Conservation (phyloP, 768 basidiomycete species). For the Nidularia sp. region DNA sequence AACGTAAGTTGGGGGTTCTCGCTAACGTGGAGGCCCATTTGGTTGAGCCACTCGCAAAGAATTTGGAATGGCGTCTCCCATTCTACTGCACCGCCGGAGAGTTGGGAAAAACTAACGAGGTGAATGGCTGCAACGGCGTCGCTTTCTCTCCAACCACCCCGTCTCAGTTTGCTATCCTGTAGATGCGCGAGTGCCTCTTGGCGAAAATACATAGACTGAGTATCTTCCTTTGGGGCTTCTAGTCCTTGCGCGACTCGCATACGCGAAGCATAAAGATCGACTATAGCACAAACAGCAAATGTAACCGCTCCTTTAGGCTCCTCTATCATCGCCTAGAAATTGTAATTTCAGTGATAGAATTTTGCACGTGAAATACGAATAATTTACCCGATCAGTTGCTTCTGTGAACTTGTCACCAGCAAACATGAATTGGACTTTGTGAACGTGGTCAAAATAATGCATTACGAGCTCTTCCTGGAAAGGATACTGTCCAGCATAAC, state of each 20-base stretch:
- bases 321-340: slow-evolving; percentile 46
- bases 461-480: slow-evolving; percentile 57
- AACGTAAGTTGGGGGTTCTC: slow-evolving; percentile 63
- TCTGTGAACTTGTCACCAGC: slow-evolving; percentile 59
- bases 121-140: slow-evolving; percentile 80
- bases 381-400: slow-evolving; percentile 62
- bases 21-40: slow-evolving; percentile 57
- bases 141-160: slow-evolving; percentile 52
- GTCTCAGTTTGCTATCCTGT: slow-evolving; percentile 46
- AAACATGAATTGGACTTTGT: slow-evolving; percentile 63
- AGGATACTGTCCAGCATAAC: slow-evolving; percentile 27
- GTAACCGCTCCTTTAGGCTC: slow-evolving; percentile 71
- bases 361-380: slow-evolving; percentile 17
- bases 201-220: slow-evolving; percentile 61
- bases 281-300: slow-evolving; percentile 72
- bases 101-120: slow-evolving; percentile 67
- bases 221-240: slow-evolving; percentile 51
- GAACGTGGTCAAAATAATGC: slow-evolving; percentile 75
- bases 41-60: slow-evolving; percentile 72
- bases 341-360: slow-evolving; percentile 7
- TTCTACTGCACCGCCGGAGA: slow-evolving; percentile 63
- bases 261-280: slow-evolving; percentile 63
- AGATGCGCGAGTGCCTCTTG: slow-evolving; percentile 67
- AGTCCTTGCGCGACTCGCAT: slow-evolving; percentile 60
- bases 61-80: slow-evolving; percentile 71